Evolutionary conservation across 2,329 filamentous ascomycete species (phyloP).

Genomic region (Colletotrichum tanaceti): DNA sequence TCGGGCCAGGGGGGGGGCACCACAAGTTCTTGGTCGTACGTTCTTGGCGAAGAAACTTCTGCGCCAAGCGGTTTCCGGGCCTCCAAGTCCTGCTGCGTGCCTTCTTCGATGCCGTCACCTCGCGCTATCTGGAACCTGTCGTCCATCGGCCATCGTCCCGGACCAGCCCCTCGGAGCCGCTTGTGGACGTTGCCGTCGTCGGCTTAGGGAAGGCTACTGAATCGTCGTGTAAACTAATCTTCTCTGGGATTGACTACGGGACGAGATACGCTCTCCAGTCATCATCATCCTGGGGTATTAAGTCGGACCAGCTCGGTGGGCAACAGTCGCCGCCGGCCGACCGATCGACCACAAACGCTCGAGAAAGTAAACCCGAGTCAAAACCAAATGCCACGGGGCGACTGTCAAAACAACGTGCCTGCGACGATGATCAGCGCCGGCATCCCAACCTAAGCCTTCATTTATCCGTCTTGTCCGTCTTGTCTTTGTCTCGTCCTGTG

Average conservation of each 20-base stretch:
- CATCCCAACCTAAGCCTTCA: conserved; percentile 28
- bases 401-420: conserved; percentile 23
- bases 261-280: background rate
- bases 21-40: conserved; percentile 18
- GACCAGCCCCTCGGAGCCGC: conserved; percentile 34
- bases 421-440: conserved; percentile 29
- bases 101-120: conserved; percentile 26
- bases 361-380: too few relatives aligned
- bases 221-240: background rate
- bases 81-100: conserved; percentile 11
- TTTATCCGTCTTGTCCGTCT: conserved; percentile 33
- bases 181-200: background rate
- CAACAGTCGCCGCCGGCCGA: conserved; percentile 14
- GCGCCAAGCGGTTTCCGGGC: conserved; percentile 9
- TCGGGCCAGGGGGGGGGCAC: conserved; percentile 18
- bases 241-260: background rate
- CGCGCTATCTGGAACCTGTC: background rate
- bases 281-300: background rate
- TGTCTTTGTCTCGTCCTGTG: conserved; percentile 1
- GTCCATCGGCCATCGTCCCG: background rate
- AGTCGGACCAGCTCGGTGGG: conserved; percentile 8
- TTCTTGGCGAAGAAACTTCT: conserved; percentile 28
- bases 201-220: background rate
- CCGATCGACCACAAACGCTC: background rate
- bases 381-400: background rate